Percentiles rank a stretch among this genome's conserved stretches.
These are phyloP conservation scores for Besnoitia besnoiti DNA, from an alignment of 169 alveolate genomes.

Conservation along the genomic window DNA sequence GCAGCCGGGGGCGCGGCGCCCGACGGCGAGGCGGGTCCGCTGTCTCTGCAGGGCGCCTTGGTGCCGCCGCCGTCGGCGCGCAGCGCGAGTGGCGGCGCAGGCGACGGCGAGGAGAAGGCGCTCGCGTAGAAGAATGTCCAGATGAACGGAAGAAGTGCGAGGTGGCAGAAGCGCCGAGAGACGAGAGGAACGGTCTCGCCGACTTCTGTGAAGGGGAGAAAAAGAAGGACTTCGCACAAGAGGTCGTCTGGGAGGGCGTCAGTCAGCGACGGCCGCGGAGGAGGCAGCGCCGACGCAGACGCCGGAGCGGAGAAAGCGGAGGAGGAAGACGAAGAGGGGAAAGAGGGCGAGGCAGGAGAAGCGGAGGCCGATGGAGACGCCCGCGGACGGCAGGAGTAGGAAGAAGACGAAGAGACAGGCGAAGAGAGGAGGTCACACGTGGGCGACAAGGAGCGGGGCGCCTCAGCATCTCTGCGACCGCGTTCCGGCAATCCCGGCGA, in stretches of 20 bases:
- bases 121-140: slow-evolving; percentile 41
- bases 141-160: slow-evolving; percentile 16
- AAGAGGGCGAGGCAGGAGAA: neutral
- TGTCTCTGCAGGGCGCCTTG: too few species aligned
- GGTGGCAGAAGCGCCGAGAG: neutral
- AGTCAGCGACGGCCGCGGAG: neutral
- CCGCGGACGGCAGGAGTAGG: neutral
- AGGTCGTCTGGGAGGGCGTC: slow-evolving; percentile 25
- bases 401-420: neutral
- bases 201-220: slow-evolving; percentile 4
- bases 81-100: too few species aligned
- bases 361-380: neutral
- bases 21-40: too few species aligned
- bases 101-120: neutral
- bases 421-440: neutral
- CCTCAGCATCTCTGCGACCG: too few species aligned
- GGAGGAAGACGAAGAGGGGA: neutral
- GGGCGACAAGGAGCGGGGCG: neutral
- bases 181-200: slow-evolving; percentile 1
- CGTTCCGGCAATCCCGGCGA: too few species aligned
- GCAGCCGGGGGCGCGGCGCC: too few species aligned
- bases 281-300: neutral
- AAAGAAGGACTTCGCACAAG: neutral
- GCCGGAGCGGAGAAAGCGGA: neutral
- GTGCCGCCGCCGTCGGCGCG: too few species aligned